phyloP scores from a whole-genome alignment of 345 rosid genomes.

The Heritiera fomes region DNA sequence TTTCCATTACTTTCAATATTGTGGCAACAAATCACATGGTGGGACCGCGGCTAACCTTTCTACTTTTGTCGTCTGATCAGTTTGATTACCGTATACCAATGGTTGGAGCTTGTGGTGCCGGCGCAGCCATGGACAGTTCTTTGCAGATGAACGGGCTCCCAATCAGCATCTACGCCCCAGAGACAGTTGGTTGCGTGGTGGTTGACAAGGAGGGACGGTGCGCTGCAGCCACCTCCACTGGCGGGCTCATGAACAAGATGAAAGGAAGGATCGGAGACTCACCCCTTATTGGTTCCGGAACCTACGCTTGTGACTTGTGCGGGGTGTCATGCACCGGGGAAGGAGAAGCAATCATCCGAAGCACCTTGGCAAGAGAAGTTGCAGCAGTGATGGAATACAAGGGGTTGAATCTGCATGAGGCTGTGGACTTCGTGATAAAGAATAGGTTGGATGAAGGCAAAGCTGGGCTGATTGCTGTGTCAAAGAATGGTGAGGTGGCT shows the following conservation, averaged over 20 bases:
- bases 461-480: constrained; percentile 94
- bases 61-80: constrained; percentile 33
- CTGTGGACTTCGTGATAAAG: constrained; percentile 76
- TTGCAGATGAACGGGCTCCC: constrained; percentile 90
- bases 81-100: constrained; percentile 82
- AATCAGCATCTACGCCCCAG: constrained; percentile 82
- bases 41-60: not conserved
- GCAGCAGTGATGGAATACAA: constrained; percentile 98
- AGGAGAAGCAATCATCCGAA: constrained; percentile 92
- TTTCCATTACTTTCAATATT: not conserved
- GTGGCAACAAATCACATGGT: not conserved
- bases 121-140: constrained; percentile 55
- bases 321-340: constrained; percentile 95
- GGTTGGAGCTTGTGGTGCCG: constrained; percentile 52
- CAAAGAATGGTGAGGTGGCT: constrained; percentile 78
- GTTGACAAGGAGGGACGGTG: constrained; percentile 83
- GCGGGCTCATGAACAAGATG: constrained; percentile 93
- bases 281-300: constrained; percentile 91
- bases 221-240: constrained; percentile 93
- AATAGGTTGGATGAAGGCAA: constrained; percentile 74
- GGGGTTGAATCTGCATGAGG: constrained; percentile 70
- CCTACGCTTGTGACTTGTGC: constrained; percentile 75
- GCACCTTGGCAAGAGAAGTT: constrained; percentile 85
- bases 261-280: constrained; percentile 94
- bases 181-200: constrained; percentile 92